Evolutionary conservation across 2,329 filamentous ascomycete species (phyloP), one percentile per base, ranked within the genome.

Genomic region (Cercospora nicotianae): DNA sequence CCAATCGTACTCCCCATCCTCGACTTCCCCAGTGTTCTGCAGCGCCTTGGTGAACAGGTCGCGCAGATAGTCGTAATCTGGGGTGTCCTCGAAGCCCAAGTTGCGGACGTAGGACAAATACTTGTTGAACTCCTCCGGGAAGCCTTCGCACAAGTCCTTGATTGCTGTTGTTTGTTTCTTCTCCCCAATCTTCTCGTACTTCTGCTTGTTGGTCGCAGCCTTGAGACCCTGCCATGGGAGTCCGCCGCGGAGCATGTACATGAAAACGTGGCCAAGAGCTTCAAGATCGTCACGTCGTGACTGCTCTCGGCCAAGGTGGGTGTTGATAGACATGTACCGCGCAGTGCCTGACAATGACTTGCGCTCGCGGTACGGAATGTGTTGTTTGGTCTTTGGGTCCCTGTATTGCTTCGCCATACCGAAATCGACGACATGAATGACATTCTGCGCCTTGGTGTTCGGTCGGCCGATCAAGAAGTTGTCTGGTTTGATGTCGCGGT

Each of bases 381-480:
- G 95, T 81, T 98, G 95, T 83, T 98, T 98, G 42, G 95, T 97
- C 86, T 98, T 98, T 66, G 95, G 95, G 76, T 99, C 95, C 75
- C 95, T 91, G 81, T 98, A 99, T 81, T 98, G 95, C 85, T 99
- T 99, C 71, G 95, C 95, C 95, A 99, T 98, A 76, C 95, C 95
- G 77, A 99, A 99, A 81, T 99, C 95, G 76, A 99, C 94, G 42
- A 98, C 95, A 78, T 99, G 94, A 73, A 99, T 97, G 66, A 98
- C 93, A 80, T 97, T 98, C 77, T 94, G 92, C n/a, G 92, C 87
- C 83, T 98, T 98, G 69, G 93, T 94, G 75, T 90, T 90, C 0
- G 93, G 93, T 60, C 94, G 90, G 64, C 95, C 95, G 76, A 98
- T 97, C 71, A 99, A 87, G 83, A 99, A 98, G 85, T 99, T 99